Conservation (phyloP, 129 eudicot genomes). For the Artemisia tridentata region DNA sequence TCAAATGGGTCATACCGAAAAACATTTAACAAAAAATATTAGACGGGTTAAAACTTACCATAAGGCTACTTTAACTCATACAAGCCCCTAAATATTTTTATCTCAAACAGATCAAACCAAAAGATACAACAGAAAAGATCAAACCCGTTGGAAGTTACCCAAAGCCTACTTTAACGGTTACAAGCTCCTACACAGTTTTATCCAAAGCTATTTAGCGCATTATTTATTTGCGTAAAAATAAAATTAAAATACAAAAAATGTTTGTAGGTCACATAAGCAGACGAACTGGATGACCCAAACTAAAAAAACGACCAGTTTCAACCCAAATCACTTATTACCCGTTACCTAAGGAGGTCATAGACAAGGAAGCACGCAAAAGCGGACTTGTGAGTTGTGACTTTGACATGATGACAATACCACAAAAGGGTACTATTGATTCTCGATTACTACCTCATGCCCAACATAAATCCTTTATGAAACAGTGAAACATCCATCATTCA, state of each 20-base stretch:
- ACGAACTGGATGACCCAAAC: background rate
- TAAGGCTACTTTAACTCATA: background rate
- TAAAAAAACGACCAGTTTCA: background rate
- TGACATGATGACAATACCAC: conserved; percentile 23
- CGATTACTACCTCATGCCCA: conserved; percentile 16
- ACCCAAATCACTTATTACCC: background rate
- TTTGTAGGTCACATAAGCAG: background rate
- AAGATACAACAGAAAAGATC: no score
- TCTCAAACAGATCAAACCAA: background rate
- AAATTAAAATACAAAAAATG: background rate
- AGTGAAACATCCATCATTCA: conserved; percentile 37
- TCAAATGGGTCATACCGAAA: no score
- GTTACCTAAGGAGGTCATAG: background rate
- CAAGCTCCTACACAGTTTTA: background rate
- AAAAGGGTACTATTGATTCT: conserved; percentile 25
- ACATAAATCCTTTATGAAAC: conserved; percentile 8
- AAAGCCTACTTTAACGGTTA: background rate
- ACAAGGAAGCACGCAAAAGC: conserved; percentile 23
- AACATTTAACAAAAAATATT: background rate
- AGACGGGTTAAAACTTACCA: background rate
- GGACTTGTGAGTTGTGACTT: conserved; percentile 3
- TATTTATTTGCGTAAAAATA: background rate
- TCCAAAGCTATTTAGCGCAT: background rate
- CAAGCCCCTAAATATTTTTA: no score
- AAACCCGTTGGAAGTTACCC: background rate